Conservation (phyloP, 2,329 filamentous ascomycete genomes). For the Capronia epimyces region DNA sequence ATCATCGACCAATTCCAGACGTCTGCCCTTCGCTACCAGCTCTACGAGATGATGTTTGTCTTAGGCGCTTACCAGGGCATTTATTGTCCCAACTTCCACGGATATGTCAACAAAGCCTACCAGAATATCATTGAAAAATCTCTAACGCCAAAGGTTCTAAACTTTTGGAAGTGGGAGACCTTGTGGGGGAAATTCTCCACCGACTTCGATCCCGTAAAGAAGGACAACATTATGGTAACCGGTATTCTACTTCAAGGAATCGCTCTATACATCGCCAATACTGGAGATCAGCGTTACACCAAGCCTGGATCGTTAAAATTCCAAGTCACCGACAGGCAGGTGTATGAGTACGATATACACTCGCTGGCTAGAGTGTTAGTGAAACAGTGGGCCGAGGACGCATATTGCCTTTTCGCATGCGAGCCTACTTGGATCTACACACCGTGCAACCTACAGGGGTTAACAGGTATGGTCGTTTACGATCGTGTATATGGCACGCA, state of each 20-base stretch:
- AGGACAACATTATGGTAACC: constrained; percentile 21
- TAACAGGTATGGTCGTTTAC: constrained; percentile 1
- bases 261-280: constrained; percentile 12
- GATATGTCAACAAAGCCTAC: constrained; percentile 9
- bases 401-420: constrained; percentile 16
- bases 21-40: constrained; percentile 10
- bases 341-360: constrained; percentile 5
- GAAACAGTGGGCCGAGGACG: constrained; percentile 8
- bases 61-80: constrained; percentile 12
- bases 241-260: constrained; percentile 11
- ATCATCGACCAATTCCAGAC: constrained; percentile 18
- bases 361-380: constrained; percentile 7
- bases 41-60: constrained; percentile 10
- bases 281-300: constrained; percentile 11
- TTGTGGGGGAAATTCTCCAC: constrained; percentile 18
- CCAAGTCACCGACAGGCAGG: constrained; percentile 4
- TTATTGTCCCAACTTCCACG: constrained; percentile 13
- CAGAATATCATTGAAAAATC: constrained; percentile 15
- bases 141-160: constrained; percentile 10
- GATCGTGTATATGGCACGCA: constrained; percentile 2
- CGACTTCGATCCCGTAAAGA: constrained; percentile 17
- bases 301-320: constrained; percentile 8
- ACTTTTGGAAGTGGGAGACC: constrained; percentile 18
- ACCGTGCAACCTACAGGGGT: constrained; percentile 12
- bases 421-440: constrained; percentile 17